A percentile compares a stretch with the other conserved stretches of the same genome.
phyloP scores from a whole-genome alignment of 805 yeast genomes.

The Clavispora vitiphila region DNA sequence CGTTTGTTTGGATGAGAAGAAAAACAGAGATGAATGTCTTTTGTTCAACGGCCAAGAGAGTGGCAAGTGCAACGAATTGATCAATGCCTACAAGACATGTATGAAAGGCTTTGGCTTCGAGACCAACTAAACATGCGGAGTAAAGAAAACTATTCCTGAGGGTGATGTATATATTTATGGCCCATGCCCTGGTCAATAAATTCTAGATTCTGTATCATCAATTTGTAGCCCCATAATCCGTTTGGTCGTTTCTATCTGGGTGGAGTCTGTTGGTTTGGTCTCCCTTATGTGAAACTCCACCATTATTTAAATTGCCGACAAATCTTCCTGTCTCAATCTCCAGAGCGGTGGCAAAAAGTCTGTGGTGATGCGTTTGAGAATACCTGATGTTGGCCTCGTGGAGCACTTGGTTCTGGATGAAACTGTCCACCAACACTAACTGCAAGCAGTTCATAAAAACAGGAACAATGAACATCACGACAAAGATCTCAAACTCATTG shows the following conservation, averaged over 20 bases:
- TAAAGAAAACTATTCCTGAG: not conserved
- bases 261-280: not conserved
- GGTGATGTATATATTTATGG: not conserved
- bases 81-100: slow-evolving; percentile 72
- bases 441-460: slow-evolving; percentile 70
- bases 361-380: not conserved
- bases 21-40: slow-evolving; percentile 80
- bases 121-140: slow-evolving; percentile 17
- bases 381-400: slow-evolving; percentile 26
- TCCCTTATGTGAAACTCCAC: not conserved
- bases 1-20: slow-evolving; percentile 83
- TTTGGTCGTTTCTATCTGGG: not conserved
- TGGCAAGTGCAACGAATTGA: slow-evolving; percentile 70
- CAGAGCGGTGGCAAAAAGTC: not conserved
- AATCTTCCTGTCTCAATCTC: not conserved
- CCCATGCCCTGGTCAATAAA: not conserved
- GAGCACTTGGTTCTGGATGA: slow-evolving; percentile 53
- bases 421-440: slow-evolving; percentile 65
- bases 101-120: slow-evolving; percentile 91
- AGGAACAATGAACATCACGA: slow-evolving; percentile 83
- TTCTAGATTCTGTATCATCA: not conserved
- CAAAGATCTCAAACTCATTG: slow-evolving; percentile 68
- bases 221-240: not conserved
- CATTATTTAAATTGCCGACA: not conserved
- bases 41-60: slow-evolving; percentile 78